Percentiles rank a stretch among this genome's conserved stretches.
These are phyloP conservation scores for Solanum etuberosum DNA, from an alignment of 257 asterid species.

Conservation along the genomic window DNA sequence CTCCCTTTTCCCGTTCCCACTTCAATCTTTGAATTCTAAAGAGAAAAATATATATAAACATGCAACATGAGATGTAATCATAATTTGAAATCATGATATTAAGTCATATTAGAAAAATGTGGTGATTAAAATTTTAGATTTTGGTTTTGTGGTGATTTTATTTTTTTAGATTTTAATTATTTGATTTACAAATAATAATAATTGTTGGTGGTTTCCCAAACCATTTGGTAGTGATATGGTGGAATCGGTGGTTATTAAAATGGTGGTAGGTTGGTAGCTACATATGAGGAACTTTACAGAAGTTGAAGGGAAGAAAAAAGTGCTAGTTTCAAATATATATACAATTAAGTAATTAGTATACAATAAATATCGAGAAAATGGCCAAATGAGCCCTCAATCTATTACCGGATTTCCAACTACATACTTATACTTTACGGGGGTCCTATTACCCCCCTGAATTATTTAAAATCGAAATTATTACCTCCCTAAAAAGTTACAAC, in stretches of 20 bases:
- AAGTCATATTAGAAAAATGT: not conserved
- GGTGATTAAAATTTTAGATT: not conserved
- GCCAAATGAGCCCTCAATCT: too few species aligned
- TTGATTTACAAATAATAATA: not conserved
- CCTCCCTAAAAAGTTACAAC: too few species aligned
- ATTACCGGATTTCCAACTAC: too few species aligned
- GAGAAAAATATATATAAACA: not conserved
- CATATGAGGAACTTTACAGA: not conserved
- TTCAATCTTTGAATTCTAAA: not conserved
- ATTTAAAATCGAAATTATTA: too few species aligned
- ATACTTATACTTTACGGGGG: too few species aligned
- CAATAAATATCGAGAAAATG: too few species aligned
- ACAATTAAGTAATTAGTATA: not conserved
- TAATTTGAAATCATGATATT: too few species aligned
- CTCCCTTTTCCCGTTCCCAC: not conserved
- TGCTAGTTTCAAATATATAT: too few species aligned
- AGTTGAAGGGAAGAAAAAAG: not conserved
- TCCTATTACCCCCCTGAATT: too few species aligned
- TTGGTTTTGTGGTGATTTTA: not conserved
- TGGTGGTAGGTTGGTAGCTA: not conserved
- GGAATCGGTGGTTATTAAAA: not conserved
- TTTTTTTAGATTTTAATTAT: not conserved
- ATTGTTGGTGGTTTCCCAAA: not conserved
- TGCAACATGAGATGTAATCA: not conserved
- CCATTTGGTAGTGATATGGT: not conserved